These are phyloP conservation scores for Lodderomyces beijingensis DNA, from an alignment of 1,139 yeast genomes.

Conservation along the genomic window DNA sequence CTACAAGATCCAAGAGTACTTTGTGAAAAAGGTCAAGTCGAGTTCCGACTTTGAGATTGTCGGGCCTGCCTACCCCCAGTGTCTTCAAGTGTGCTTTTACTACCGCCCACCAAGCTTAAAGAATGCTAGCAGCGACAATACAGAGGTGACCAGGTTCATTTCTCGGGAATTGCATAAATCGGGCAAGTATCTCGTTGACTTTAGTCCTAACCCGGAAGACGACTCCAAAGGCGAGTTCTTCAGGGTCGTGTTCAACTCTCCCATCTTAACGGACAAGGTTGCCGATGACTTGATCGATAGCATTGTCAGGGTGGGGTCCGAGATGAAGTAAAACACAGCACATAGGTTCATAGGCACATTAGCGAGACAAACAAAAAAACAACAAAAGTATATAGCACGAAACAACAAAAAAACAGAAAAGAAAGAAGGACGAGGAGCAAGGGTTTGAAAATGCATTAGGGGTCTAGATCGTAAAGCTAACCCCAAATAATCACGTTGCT, in stretches of 20 bases:
- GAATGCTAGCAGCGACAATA: conserved; percentile 26
- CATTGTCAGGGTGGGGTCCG: conserved; percentile 26
- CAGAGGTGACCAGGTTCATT: conserved; percentile 58
- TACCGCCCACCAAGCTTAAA: conserved; percentile 45
- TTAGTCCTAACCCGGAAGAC: conserved; percentile 65
- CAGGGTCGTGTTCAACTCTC: conserved; percentile 80
- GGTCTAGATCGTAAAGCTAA: no score
- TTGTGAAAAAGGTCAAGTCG: conserved; percentile 41
- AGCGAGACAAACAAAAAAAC: no score
- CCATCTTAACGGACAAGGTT: conserved; percentile 40
- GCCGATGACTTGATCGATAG: conserved; percentile 36
- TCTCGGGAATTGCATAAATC: conserved; percentile 56
- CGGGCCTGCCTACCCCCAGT: conserved; percentile 54
- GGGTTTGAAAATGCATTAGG: no score
- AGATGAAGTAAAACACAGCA: conserved; percentile 6
- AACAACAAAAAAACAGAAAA: neutral
- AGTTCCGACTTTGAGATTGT: conserved; percentile 49
- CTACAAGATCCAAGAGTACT: conserved; percentile 56
- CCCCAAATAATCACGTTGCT: no score
- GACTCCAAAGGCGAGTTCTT: conserved; percentile 70
- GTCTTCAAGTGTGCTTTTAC: conserved; percentile 82
- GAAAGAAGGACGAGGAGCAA: neutral
- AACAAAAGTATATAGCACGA: no score
- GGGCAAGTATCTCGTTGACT: conserved; percentile 72
- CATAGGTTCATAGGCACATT: no score